phyloP scores from a whole-genome alignment of 2,329 filamentous ascomycete genomes.

The Microdochium paspali region DNA sequence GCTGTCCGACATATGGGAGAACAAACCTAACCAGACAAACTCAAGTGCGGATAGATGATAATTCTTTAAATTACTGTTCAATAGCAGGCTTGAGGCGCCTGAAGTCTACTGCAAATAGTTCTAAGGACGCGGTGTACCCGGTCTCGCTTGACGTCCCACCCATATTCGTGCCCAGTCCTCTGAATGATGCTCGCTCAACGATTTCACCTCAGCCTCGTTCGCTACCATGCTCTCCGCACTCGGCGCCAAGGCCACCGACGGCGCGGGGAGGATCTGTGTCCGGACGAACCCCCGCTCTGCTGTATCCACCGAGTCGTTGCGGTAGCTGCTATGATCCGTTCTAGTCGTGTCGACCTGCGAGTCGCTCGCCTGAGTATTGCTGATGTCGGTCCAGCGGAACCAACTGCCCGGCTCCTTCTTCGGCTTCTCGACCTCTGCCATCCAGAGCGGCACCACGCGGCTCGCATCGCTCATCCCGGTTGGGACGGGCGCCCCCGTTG shows the following conservation, averaged over 20 bases:
- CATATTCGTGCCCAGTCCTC: too few species aligned
- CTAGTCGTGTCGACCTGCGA: neutral
- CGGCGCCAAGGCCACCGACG: neutral
- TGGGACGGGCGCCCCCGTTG: neutral
- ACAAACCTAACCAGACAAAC: too few species aligned
- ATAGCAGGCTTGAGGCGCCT: too few species aligned
- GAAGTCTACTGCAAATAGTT: too few species aligned
- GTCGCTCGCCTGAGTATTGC: neutral
- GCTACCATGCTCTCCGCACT: neutral
- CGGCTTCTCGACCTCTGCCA: neutral
- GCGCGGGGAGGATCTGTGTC: neutral
- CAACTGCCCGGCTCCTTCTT: neutral
- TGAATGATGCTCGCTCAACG: too few species aligned
- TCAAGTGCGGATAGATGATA: too few species aligned
- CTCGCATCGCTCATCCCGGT: neutral
- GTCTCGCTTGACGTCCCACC: too few species aligned
- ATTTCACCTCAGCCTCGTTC: too few species aligned
- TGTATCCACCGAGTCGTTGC: neutral
- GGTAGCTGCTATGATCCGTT: neutral
- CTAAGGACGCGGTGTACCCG: too few species aligned
- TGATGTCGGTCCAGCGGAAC: neutral
- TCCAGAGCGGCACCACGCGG: neutral
- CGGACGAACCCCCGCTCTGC: neutral
- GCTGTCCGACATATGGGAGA: too few species aligned
- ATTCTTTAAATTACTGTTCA: too few species aligned